Base-by-base conservation (phyloP, 345 rosid species). In the Dipteronia sinensis region DNA sequence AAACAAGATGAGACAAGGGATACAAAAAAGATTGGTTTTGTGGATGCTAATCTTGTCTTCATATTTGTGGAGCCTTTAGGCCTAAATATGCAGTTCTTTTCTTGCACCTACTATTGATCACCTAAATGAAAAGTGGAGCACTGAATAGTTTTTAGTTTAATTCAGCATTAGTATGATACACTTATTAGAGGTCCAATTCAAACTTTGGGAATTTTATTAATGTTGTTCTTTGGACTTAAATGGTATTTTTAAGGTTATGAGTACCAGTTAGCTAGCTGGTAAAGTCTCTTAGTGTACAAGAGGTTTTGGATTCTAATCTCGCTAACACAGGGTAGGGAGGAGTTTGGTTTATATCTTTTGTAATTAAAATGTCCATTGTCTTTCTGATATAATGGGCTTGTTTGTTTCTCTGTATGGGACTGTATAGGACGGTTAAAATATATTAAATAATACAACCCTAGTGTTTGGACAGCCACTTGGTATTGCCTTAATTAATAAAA, bases 21-120 rank as follows among this genome's bases (percentile, higher is more conserved):
- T 58, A 71, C n/a, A 71, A 13, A 8, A n/a, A 17, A 13, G n/a
- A 11, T 34, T 42, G 40, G 69, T 42, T 7, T 71, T 55, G 19
- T 23, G 46, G 46, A 58, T 58, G 44, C 29, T 66, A 67, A 31
- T 40, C 38, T n/a, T 58, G 20, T 44, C 42, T 20, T 7, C 16
- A 40, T 73, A 31, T 22, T 61, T 73, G n/a, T 20, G 67, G 25
- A 34, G 55, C 67, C 27, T 42, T 59, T 23, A 63, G 59, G 66
- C 38, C 53, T 55, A 27, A 38, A 56, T 40, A 56, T 40, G 44
- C 23, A 16, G 4, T 10, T 23, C 9, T 15, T 17, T 42, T 47
- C 1, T 20, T 23, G 15, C 8, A 1, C 69, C 56, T 62, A 22
- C 7, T 3, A 31, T 34, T 10, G 17, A 23, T 3, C 31, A 72